A percentile compares a stretch with the other conserved stretches of the same genome.
Conservation (phyloP, 2,329 filamentous ascomycete species). For the Fusarium ambrosium region DNA sequence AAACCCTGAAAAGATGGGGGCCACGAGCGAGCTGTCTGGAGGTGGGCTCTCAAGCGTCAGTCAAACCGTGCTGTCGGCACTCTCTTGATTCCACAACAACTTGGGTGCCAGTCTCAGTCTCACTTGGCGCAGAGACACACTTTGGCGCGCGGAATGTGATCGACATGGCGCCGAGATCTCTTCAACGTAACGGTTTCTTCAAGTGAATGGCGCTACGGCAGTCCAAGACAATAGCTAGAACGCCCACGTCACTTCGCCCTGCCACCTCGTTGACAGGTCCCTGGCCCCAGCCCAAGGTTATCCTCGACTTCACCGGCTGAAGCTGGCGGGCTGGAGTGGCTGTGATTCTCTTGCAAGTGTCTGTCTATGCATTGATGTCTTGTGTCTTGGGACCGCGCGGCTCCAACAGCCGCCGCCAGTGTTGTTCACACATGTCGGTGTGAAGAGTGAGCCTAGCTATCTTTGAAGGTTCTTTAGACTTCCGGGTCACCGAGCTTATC, state of each 20-base stretch:
- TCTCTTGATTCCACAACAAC: background rate
- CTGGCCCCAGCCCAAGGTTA: conserved; percentile 8
- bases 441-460: background rate
- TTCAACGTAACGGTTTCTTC: conserved; percentile 6
- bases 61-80: conserved; percentile 1
- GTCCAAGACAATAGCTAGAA: background rate
- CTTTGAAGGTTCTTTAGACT: background rate
- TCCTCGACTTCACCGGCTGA: conserved; percentile 19
- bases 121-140: background rate
- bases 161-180: background rate
- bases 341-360: background rate
- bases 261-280: conserved; percentile 6
- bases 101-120: background rate
- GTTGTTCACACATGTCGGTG: background rate
- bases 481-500: background rate
- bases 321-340: conserved; percentile 18
- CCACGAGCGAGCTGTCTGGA: background rate
- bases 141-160: conserved; percentile 8
- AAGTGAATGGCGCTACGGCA: background rate
- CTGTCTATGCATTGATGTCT: background rate
- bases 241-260: background rate
- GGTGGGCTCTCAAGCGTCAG: background rate
- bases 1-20: conserved; percentile 10
- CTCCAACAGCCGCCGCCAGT: background rate
- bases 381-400: background rate